Evolutionary conservation across 768 basidiomycete genomes (phyloP).

Genomic region (Flagelloscypha sp.): DNA sequence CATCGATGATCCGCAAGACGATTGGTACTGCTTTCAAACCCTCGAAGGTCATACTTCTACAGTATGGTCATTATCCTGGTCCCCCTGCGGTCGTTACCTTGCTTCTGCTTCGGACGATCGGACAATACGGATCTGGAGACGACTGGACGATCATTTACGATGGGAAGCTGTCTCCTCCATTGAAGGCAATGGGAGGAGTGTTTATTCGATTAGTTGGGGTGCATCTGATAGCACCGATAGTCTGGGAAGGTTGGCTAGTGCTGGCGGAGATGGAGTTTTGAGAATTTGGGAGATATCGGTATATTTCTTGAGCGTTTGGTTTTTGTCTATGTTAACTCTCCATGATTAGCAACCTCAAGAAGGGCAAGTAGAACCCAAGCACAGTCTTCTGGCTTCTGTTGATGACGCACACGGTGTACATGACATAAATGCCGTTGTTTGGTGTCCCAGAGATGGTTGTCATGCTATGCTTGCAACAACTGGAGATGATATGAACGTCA

Average conservation of each 20-base stretch:
- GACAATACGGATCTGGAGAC: slow-evolving; percentile 80
- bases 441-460: slow-evolving; percentile 66
- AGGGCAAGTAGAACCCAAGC: slow-evolving; percentile 25
- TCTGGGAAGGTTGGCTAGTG: slow-evolving; percentile 80
- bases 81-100: slow-evolving; percentile 70
- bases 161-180: slow-evolving; percentile 59
- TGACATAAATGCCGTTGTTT: slow-evolving; percentile 80
- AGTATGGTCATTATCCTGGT: slow-evolving; percentile 86
- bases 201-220: slow-evolving; percentile 80
- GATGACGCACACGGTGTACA: slow-evolving; percentile 68
- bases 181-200: slow-evolving; percentile 58
- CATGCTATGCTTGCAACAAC: slow-evolving; percentile 69
- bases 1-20: slow-evolving; percentile 86
- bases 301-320: slow-evolving; percentile 13
- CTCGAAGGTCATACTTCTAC: slow-evolving; percentile 78
- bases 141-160: slow-evolving; percentile 46
- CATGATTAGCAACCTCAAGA: slow-evolving; percentile 12
- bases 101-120: slow-evolving; percentile 83
- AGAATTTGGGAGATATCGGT: slow-evolving; percentile 75
- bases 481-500: slow-evolving; percentile 78
- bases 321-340: neutral
- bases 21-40: slow-evolving; percentile 86
- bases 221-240: slow-evolving; percentile 20
- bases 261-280: slow-evolving; percentile 79
- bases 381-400: slow-evolving; percentile 45